Conservation (phyloP, 208 protist genomes). For the Wallacemonas sp. region DNA sequence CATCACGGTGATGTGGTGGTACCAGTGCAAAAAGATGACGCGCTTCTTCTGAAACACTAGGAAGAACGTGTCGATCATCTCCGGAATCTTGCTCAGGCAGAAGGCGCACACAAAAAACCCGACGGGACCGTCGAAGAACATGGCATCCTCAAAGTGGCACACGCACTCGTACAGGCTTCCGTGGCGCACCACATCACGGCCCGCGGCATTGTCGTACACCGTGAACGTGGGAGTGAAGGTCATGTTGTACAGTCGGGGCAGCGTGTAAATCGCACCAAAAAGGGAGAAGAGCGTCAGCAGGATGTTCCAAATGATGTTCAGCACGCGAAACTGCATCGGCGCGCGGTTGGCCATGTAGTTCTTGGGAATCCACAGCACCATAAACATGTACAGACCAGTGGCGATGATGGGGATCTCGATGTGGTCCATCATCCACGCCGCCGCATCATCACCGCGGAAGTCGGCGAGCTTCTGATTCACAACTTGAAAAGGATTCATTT, state of each 20-base stretch:
- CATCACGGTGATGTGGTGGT: constrained; percentile 93
- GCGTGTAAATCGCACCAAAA: constrained; percentile 54
- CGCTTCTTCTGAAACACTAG: constrained; percentile 85
- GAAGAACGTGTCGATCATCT: constrained; percentile 88
- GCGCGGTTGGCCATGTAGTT: constrained; percentile 70
- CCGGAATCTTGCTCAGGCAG: constrained; percentile 85
- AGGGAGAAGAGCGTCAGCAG: constrained; percentile 78
- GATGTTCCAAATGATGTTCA: constrained; percentile 82
- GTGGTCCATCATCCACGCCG: constrained; percentile 58
- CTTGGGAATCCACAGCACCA: constrained; percentile 66
- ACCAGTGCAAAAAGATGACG: constrained; percentile 91
- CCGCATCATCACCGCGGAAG: constrained; percentile 44
- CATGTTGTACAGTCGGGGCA: constrained; percentile 43
- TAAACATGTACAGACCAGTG: constrained; percentile 48
- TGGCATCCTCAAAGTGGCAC: constrained; percentile 50
- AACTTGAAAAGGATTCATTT: constrained; percentile 5
- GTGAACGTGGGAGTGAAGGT: constrained; percentile 18
- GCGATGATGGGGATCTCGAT: constrained; percentile 56
- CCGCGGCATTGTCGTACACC: constrained; percentile 29
- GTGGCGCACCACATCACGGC: constrained; percentile 11
- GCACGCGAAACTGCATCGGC: constrained; percentile 45
- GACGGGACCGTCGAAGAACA: constrained; percentile 58
- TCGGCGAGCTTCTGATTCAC: constrained; percentile 19
- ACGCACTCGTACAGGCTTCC: constrained; percentile 55
- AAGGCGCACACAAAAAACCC: constrained; percentile 75